phyloP scores from a whole-genome alignment of 1,284 basidiomycete species.

The Xanthoconium separans region DNA sequence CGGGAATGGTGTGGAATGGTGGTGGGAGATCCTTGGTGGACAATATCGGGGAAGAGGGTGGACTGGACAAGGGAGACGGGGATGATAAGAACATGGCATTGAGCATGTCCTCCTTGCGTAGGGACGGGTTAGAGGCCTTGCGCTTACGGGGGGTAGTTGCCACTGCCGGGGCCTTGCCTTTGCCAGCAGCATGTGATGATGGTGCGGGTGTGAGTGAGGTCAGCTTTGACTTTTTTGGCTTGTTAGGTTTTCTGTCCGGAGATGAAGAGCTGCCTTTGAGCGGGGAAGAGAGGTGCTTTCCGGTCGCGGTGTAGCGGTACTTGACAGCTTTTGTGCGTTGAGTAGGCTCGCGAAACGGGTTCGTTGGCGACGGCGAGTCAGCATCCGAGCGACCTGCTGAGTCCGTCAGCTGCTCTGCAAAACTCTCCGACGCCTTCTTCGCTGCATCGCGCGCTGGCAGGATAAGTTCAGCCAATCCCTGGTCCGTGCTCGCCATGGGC shows the following conservation, averaged over 20 bases:
- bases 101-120: slow-evolving; percentile 9
- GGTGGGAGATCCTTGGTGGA: slow-evolving; percentile 12
- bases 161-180: slow-evolving; percentile 7
- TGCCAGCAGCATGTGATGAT: slow-evolving; percentile 12
- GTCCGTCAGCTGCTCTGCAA: slow-evolving; percentile 26
- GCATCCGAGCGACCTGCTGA: slow-evolving; percentile 26
- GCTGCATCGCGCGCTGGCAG: slow-evolving; percentile 28
- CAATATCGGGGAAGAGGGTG: slow-evolving; percentile 17
- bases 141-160: slow-evolving; percentile 27
- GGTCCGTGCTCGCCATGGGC: slow-evolving; percentile 15
- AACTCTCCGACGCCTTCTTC: slow-evolving; percentile 22
- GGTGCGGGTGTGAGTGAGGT: slow-evolving; percentile 11
- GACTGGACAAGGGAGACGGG: slow-evolving; percentile 30
- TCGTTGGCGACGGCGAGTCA: slow-evolving; percentile 14
- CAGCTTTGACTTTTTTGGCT: slow-evolving; percentile 10
- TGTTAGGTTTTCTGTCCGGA: slow-evolving; percentile 21
- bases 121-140: slow-evolving; percentile 17
- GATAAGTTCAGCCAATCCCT: slow-evolving; percentile 13
- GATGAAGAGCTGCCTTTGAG: slow-evolving; percentile 34
- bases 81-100: slow-evolving; percentile 14
- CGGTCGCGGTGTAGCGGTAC: slow-evolving; percentile 33
- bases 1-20: background rate
- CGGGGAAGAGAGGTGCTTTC: slow-evolving; percentile 34
- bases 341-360: slow-evolving; percentile 26
- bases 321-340: slow-evolving; percentile 29